A percentile compares a stretch with the other conserved stretches of the same genome.
These are phyloP conservation scores for Erodium trifolium DNA, from an alignment of 441 rosid genomes.

Conservation along the genomic window DNA sequence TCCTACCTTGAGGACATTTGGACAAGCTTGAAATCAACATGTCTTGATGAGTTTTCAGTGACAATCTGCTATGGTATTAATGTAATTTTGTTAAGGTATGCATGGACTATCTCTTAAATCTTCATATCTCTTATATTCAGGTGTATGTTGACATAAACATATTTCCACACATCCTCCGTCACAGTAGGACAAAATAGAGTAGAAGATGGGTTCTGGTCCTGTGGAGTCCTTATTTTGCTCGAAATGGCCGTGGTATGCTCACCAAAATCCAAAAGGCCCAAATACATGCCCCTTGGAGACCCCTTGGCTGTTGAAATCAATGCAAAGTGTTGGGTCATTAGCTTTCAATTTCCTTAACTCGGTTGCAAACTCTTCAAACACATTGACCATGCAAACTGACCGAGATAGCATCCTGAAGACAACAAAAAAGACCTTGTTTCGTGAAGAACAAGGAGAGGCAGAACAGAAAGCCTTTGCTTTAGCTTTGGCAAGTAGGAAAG, in stretches of 20 bases:
- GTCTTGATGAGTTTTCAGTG: too few species aligned
- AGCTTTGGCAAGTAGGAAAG: constrained; percentile 69
- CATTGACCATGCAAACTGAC: constrained; percentile 20
- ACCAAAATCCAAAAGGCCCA: constrained; percentile 28
- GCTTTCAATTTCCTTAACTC: constrained; percentile 48
- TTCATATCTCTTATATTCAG: not conserved
- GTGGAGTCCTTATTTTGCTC: constrained; percentile 52
- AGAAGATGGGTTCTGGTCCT: constrained; percentile 28
- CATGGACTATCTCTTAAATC: not conserved
- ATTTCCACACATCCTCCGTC: not conserved
- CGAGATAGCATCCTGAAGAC: constrained; percentile 22
- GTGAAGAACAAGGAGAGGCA: constrained; percentile 72
- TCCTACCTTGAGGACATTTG: too few species aligned
- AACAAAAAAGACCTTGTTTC: constrained; percentile 32
- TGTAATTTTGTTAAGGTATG: not conserved
- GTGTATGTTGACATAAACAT: not conserved
- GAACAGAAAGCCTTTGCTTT: constrained; percentile 79
- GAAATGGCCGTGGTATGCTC: constrained; percentile 72
- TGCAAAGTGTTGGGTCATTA: constrained; percentile 54
- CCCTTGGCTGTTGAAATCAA: constrained; percentile 72
- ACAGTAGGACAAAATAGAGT: not conserved
- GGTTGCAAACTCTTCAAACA: constrained; percentile 30
- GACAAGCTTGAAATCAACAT: too few species aligned
- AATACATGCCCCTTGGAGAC: constrained; percentile 43
- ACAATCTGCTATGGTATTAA: not conserved